phyloP scores from a whole-genome alignment of 805 yeast genomes.

The Metschnikowia lachancei region DNA sequence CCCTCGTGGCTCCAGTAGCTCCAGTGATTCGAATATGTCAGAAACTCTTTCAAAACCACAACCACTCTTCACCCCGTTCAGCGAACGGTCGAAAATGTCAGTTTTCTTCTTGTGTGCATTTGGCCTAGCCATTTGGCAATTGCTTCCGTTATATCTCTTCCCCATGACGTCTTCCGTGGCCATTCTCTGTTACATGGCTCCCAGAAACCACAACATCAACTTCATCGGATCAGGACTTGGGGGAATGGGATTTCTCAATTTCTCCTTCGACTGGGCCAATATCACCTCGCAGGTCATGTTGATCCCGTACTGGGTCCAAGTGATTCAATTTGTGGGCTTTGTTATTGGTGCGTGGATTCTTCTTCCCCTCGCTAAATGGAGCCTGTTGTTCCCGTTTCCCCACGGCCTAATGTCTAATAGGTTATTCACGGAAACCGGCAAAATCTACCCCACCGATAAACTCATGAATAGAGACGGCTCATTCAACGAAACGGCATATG shows the following conservation, averaged over 20 bases:
- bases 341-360: slow-evolving; percentile 47
- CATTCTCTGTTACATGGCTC: slow-evolving; percentile 49
- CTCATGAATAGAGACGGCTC: slow-evolving; percentile 39
- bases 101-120: slow-evolving; percentile 36
- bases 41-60: too few species aligned
- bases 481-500: slow-evolving; percentile 47
- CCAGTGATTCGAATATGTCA: too few species aligned
- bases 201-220: slow-evolving; percentile 37
- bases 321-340: slow-evolving; percentile 47
- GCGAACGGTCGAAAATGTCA: slow-evolving; percentile 29
- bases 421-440: slow-evolving; percentile 38
- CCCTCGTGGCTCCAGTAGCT: neutral
- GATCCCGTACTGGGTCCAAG: slow-evolving; percentile 52
- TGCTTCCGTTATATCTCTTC: slow-evolving; percentile 47
- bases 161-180: slow-evolving; percentile 51
- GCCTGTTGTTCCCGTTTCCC: slow-evolving; percentile 26
- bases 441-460: slow-evolving; percentile 41
- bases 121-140: slow-evolving; percentile 38
- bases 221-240: slow-evolving; percentile 54
- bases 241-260: slow-evolving; percentile 49
- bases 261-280: slow-evolving; percentile 53
- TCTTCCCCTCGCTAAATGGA: slow-evolving; percentile 49
- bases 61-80: too few species aligned
- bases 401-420: slow-evolving; percentile 49
- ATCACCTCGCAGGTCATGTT: slow-evolving; percentile 50